Percentiles rank a stretch among this genome's conserved stretches.
Conservation (phyloP, 2,329 filamentous ascomycete genomes). For the Stachybotrys elegans region DNA sequence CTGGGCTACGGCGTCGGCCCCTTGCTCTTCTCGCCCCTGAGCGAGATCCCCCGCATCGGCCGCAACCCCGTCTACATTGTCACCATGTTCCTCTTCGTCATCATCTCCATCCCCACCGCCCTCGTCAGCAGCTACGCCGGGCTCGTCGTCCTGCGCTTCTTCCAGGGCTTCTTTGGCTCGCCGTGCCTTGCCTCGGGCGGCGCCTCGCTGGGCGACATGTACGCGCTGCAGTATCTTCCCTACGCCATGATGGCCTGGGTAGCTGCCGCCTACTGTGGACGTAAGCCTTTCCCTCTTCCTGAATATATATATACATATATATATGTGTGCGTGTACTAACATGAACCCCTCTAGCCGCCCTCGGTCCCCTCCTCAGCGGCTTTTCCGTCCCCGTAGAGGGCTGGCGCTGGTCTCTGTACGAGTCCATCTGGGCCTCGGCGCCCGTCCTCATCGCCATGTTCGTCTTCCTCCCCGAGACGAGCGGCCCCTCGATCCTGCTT, state of each 20-base stretch:
- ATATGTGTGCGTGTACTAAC: slow-evolving; percentile 23
- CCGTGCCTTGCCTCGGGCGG: slow-evolving; percentile 59
- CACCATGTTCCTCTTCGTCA: slow-evolving; percentile 64
- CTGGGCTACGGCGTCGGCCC: slow-evolving; percentile 60
- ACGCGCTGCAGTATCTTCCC: slow-evolving; percentile 48
- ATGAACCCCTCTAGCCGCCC: slow-evolving; percentile 40
- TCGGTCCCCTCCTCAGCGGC: slow-evolving; percentile 57
- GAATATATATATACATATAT: too few relatives aligned
- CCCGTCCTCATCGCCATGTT: slow-evolving; percentile 58
- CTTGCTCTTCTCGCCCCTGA: slow-evolving; percentile 60
- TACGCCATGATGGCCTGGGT: slow-evolving; percentile 58
- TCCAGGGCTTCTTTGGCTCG: slow-evolving; percentile 62
- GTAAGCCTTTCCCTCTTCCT: slow-evolving; percentile 17
- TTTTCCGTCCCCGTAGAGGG: slow-evolving; percentile 52
- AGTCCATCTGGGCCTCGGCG: slow-evolving; percentile 56
- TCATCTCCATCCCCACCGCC: slow-evolving; percentile 60
- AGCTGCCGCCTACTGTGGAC: slow-evolving; percentile 42
- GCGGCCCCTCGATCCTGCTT: slow-evolving; percentile 52
- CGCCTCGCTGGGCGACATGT: slow-evolving; percentile 48
- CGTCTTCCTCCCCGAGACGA: slow-evolving; percentile 61
- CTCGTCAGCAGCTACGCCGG: slow-evolving; percentile 58
- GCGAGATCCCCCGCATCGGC: slow-evolving; percentile 62
- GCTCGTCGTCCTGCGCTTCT: slow-evolving; percentile 58
- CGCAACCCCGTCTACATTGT: slow-evolving; percentile 63
- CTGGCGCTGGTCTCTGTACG: slow-evolving; percentile 63